Percentiles rank a stretch among this genome's conserved stretches.
Conservation (phyloP, 78 protist species). For the Planoprotostelium fungivorum region DNA sequence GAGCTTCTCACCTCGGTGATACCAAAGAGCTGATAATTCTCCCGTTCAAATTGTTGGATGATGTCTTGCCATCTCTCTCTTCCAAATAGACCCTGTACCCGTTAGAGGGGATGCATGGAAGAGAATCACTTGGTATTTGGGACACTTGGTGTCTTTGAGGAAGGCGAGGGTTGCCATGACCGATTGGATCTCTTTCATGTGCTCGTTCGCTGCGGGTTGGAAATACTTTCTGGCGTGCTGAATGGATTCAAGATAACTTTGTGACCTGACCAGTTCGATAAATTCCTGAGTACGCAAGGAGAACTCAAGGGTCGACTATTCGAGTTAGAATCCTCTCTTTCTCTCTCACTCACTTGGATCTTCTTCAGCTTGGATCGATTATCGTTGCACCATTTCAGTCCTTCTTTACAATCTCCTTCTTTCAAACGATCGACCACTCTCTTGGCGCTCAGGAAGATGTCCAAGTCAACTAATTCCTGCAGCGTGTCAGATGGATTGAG, state of each 20-base stretch:
- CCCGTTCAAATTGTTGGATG: slow-evolving; percentile 45
- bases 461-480: slow-evolving; percentile 57
- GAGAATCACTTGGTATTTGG: not conserved
- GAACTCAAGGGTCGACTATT: slow-evolving; percentile 51
- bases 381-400: slow-evolving; percentile 69
- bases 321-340: not conserved
- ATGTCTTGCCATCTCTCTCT: slow-evolving; percentile 33
- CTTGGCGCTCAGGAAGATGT: slow-evolving; percentile 45
- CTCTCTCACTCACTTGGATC: slow-evolving; percentile 6
- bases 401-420: slow-evolving; percentile 52
- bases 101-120: no score
- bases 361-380: slow-evolving; percentile 50
- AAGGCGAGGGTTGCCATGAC: slow-evolving; percentile 64
- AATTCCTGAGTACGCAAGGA: slow-evolving; percentile 61
- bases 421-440: slow-evolving; percentile 41
- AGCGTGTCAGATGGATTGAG: not conserved
- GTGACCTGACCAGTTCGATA: slow-evolving; percentile 50
- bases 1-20: not conserved
- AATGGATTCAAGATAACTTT: not conserved
- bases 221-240: slow-evolving; percentile 41
- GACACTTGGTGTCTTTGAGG: slow-evolving; percentile 27
- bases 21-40: slow-evolving; percentile 25
- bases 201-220: slow-evolving; percentile 26
- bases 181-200: slow-evolving; percentile 57
- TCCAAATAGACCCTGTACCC: slow-evolving; percentile 14